Evolutionary conservation across 192 early-diverging fungal genomes (phyloP), one percentile per base, ranked within the genome.

Genomic region (Funneliformis mosseae): DNA sequence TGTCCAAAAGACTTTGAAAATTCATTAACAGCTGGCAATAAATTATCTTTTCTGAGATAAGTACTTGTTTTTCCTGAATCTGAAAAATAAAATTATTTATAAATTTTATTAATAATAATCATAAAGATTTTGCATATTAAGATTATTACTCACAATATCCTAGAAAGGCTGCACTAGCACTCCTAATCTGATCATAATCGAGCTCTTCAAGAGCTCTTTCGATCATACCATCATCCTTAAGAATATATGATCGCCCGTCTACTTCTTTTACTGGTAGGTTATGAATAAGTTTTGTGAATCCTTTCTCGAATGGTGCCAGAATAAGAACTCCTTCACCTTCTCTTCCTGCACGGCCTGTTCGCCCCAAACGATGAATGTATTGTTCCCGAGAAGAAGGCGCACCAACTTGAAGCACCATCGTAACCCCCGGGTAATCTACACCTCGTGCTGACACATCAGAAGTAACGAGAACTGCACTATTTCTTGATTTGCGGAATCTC

Each of bases 391-490:
- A 88, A 8, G 92, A 88, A 28, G 98, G 95, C 0, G 95, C 86
- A 76, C 97, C 97, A 45, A 96, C 82, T 84, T 98, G 96, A 55
- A 99, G 78, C 25, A 99, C 97, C 67, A 97, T 88, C 0, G 91
- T 91, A 7, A 99, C 97, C 83, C 92, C 92, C 16, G 97, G 97
- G 77, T 98, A 98, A 84, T 99, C 98, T 38, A 99, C 95, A 61
- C 98, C 98, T 78, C 98, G 94, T 59, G 98, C 97, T 75, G 96
- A 96, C 3, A 99, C 96, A 83, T 98, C 98, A 1, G 96, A 94
- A 1, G 98, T 98, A 79, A 98, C 91, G 76, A 99, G 87, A 48
- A 98, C 91, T 27, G 83, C 86, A 59, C 88, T 84, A 21, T 67
- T 80, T 10, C 42, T 55, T 64, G 85, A 83, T 8, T 81, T 85